Conservation (phyloP, 805 yeast genomes). For the Spathaspora girioi region DNA sequence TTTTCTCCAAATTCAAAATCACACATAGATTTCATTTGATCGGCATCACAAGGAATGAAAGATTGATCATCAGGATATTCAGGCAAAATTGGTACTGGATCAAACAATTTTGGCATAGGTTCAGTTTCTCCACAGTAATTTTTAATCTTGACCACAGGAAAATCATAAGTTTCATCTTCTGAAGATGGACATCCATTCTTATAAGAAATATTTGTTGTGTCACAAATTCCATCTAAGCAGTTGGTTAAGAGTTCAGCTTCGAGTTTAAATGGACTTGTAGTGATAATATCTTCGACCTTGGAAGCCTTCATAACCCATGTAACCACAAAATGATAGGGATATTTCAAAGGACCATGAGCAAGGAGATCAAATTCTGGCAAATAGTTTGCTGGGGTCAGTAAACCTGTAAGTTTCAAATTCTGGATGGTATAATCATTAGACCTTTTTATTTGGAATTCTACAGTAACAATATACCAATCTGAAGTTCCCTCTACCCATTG, state of each 20-base stretch:
- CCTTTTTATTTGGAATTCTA: neutral
- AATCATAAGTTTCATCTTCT: too few species aligned
- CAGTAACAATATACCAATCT: neutral
- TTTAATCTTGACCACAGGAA: neutral
- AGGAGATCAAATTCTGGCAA: neutral
- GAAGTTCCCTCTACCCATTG: neutral
- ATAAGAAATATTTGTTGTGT: neutral
- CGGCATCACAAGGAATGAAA: neutral
- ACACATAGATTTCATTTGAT: neutral
- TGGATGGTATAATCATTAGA: neutral
- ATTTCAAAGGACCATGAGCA: neutral
- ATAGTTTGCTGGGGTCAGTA: neutral
- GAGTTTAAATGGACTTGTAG: neutral
- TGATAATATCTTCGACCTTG: neutral
- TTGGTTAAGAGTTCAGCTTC: neutral
- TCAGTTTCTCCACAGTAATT: neutral
- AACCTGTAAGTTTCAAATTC: neutral
- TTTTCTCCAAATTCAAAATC: neutral
- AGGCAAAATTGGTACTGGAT: neutral
- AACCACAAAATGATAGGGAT: neutral
- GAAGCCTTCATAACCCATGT: neutral
- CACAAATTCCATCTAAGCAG: neutral
- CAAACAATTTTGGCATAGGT: neutral
- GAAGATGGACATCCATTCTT: neutral
- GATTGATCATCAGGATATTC: neutral